Percentiles rank a stretch among this genome's conserved stretches.
Conservation (phyloP, 768 basidiomycete species). For the Lepiota venenata region DNA sequence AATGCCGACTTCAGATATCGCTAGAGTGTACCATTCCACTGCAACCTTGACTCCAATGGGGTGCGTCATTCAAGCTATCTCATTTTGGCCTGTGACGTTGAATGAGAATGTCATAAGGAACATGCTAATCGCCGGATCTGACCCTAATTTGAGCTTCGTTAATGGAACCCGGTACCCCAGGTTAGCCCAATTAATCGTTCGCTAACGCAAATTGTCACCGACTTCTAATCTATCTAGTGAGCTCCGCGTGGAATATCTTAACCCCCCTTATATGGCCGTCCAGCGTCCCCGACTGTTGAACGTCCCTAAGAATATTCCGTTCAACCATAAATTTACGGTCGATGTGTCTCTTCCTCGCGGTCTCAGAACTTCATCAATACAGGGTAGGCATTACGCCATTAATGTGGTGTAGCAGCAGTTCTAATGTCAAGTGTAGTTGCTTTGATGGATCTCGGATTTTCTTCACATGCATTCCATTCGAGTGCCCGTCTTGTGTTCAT, state of each 20-base stretch:
- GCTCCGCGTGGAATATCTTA: constrained; percentile 41
- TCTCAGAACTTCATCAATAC: constrained; percentile 17
- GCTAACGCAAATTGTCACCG: too few relatives aligned
- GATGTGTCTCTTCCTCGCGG: constrained; percentile 27
- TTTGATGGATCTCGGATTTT: neutral
- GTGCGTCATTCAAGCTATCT: constrained; percentile 27
- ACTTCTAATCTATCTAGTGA: constrained; percentile 20
- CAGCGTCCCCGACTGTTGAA: constrained; percentile 30
- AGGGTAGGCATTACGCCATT: constrained; percentile 26
- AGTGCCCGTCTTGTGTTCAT: neutral
- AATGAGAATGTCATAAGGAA: constrained; percentile 17
- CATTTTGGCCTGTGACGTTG: constrained; percentile 11
- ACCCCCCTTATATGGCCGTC: constrained; percentile 38
- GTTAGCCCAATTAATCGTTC: constrained; percentile 6
- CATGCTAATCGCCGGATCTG: constrained; percentile 38
- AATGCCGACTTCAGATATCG: constrained; percentile 38
- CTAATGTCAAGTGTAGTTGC: too few relatives aligned
- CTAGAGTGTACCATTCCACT: constrained; percentile 61
- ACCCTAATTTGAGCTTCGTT: constrained; percentile 35
- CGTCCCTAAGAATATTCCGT: constrained; percentile 32
- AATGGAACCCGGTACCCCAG: constrained; percentile 25
- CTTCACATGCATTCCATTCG: neutral
- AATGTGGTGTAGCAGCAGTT: too few relatives aligned
- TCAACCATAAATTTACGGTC: constrained; percentile 32
- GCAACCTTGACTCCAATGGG: constrained; percentile 55